phyloP scores from a whole-genome alignment of 768 basidiomycete genomes.

The Pholiota microspora region DNA sequence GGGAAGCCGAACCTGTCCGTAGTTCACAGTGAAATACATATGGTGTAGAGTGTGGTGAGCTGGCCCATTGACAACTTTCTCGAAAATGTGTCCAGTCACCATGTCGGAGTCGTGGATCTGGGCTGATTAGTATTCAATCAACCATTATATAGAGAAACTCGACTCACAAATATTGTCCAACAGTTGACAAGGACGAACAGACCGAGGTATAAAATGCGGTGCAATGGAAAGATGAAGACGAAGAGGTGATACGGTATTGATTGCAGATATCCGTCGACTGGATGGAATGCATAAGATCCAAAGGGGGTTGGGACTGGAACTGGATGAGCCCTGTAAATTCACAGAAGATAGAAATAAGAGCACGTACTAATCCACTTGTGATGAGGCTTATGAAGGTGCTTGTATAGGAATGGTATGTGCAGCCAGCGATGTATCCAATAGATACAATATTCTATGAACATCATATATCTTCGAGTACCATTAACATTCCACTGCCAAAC shows the following conservation, averaged over 20 bases:
- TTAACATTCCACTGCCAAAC: constrained; percentile 14
- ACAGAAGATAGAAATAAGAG: neutral
- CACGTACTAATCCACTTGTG: constrained; percentile 96
- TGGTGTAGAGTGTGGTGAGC: constrained; percentile 98
- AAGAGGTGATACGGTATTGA: constrained; percentile 95
- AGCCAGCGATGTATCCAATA: constrained; percentile 95
- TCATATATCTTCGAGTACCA: constrained; percentile 24
- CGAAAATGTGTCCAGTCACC: constrained; percentile 88
- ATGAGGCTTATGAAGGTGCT: constrained; percentile 92
- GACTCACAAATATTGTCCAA: constrained; percentile 86
- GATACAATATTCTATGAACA: constrained; percentile 82
- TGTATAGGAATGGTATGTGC: constrained; percentile 86
- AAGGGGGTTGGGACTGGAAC: constrained; percentile 90
- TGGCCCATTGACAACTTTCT: constrained; percentile 94
- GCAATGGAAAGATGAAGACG: constrained; percentile 86
- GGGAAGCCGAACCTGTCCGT: constrained; percentile 93
- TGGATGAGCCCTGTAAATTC: neutral
- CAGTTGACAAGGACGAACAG: constrained; percentile 92
- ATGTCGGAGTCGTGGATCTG: constrained; percentile 99
- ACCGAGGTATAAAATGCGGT: constrained; percentile 77
- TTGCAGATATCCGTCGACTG: constrained; percentile 91
- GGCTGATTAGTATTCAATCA: neutral
- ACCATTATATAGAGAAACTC: neutral
- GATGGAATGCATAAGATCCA: constrained; percentile 97
- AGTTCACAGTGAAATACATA: constrained; percentile 95